Evolutionary conservation across 2,329 filamentous ascomycete genomes (phyloP), one percentile per base, ranked within the genome.

Genomic region (Coniochaeta sp.): DNA sequence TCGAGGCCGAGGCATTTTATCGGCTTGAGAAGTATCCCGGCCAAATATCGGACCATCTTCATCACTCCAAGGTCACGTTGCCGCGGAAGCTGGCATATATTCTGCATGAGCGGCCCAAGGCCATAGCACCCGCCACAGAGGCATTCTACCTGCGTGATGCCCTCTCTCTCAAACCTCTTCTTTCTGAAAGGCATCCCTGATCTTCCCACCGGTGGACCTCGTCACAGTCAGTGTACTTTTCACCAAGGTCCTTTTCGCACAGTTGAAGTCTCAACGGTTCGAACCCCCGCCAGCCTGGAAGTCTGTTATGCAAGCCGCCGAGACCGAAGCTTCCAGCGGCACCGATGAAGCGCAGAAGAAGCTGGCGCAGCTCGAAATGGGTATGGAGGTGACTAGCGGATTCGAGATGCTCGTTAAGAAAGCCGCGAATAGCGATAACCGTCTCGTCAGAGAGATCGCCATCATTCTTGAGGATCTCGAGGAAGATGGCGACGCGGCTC

Each of bases 131-230:
- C 0, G 92, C 91, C 1, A 84, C 93, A 2, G 96, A 99, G 73
- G 87, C 89, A 0, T 98, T 99, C 73, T 98, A 98, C 72, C 81
- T 96, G 16, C 87, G 95, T 62, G 93, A 98, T 68, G 88, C 91
- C 0, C 81, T 91, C 60, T 81, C 88, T 0, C 74, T 97, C 50
- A 88, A 88, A 59, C 84, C 87, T 1, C 77, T 96, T 3, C 77
- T 87, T 59, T 80, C 81, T 2, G 77, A 82, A 36, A 82, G 0
- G 75, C 72, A 0, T 72, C 76, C 0, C 77, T 92, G 2, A 70
- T 73, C 2, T 96, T 99, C 67, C 81, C 86, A 3, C 92, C 92
- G 0, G 74, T 81, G 54, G 93, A 98, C 70, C 83, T 96, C 42
- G 89, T 97, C 10, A 88, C 85, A 0, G 78, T 91, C 30, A 93